Evolutionary conservation across 768 basidiomycete genomes (phyloP).

Genomic region (Suillus decipiens): DNA sequence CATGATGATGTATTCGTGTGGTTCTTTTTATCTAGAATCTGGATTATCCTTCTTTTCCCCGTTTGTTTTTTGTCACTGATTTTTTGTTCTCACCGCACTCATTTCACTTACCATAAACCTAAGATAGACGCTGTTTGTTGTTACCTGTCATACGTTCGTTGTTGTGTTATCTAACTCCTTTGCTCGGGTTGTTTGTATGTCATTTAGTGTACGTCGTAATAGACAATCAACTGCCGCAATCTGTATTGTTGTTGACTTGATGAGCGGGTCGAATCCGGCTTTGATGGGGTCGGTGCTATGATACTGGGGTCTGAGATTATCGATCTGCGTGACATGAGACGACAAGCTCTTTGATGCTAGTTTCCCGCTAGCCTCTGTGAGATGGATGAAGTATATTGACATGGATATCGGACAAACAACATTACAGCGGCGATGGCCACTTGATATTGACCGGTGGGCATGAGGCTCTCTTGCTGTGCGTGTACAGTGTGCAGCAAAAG

Average conservation of each 20-base stretch:
- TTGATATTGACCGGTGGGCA: not conserved
- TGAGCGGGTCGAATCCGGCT: not conserved
- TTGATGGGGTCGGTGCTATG: not conserved
- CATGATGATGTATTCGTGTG: conserved; percentile 19
- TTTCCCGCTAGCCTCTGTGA: not conserved
- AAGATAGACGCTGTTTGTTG: not conserved
- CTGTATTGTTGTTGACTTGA: not conserved
- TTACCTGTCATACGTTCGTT: conserved; percentile 11
- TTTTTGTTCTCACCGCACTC: not conserved
- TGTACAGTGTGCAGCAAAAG: not conserved
- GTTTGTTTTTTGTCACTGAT: not conserved
- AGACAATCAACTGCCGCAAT: not conserved
- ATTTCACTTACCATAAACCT: not conserved
- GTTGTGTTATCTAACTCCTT: conserved; percentile 16
- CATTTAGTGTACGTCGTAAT: conserved; percentile 9
- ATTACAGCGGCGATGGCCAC: not conserved
- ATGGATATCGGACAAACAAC: not conserved
- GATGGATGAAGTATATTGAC: not conserved
- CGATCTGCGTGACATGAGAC: not conserved
- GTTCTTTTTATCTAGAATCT: conserved; percentile 10
- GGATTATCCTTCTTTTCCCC: conserved; percentile 6
- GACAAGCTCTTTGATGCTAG: not conserved
- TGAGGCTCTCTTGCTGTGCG: not conserved
- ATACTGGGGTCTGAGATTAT: not conserved
- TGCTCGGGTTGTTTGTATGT: conserved; percentile 22